Evolutionary conservation across 2,329 filamentous ascomycete species (phyloP), one percentile per base, ranked within the genome.

Genomic region (Venturia pyrina): DNA sequence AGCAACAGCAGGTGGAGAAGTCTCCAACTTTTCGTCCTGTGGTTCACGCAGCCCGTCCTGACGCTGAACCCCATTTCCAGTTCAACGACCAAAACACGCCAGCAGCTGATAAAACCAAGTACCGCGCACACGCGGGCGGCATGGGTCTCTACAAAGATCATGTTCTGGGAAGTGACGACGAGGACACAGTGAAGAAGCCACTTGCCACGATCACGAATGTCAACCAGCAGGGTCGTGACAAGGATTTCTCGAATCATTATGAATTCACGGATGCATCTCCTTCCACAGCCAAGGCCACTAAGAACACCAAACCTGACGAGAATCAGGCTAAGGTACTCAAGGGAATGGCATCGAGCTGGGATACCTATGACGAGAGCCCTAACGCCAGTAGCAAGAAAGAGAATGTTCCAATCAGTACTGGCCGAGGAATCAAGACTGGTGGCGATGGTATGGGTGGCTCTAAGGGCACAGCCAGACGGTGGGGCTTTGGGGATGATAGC

Each of bases 1-100:
- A 34, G 10, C 21, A 34, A 13, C n/a, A 24, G 59, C 66, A 85
- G 73, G 79, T 87, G 68, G 78, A 84, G 57, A 75, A 84, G 46
- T 87, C 85, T 10, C 85, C 87, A 8, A 81, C 81, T 56, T 84
- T 83, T 69, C 80, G 82, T 65, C 82, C 85, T 17, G 80, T 84
- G 43, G 81, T 85, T 46, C 79, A 82, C 71, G 89, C 89, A 74
- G 83, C 89, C 46, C 90, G 93, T 67, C 90, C 87, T 53, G 90
- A 96, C 71, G 88, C 89, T 21, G 87, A 93, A 73, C 79, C 87
- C 1, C 91, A 98, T 76, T 97, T 96, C 73, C 87, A 95, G 68
- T 84, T 97, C 71, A 81, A 85, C 65, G 93, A 98, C 73, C 87
- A 93, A 66, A 87, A 85, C 62, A 83, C 83, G 43, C 84, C 85